Base-by-base conservation (phyloP, 2,329 filamentous ascomycete species). In the Aspergillus floridensis region DNA sequence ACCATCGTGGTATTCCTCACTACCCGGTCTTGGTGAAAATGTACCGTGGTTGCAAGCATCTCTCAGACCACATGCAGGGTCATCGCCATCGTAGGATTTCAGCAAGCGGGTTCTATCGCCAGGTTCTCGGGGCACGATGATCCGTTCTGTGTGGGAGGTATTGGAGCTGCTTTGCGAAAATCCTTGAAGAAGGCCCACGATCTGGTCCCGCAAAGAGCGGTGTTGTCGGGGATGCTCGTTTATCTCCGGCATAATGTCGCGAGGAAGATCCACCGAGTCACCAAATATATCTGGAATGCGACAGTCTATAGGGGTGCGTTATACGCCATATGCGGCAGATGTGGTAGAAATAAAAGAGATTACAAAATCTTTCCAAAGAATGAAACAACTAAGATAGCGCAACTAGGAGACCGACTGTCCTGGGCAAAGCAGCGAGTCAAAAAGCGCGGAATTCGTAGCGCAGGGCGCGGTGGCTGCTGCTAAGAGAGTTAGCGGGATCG, bases 11-110 rank as follows among this genome's bases (percentile, higher is more conserved):
- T 59, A 49, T n/a, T 76, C 77, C 0, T 88, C 83, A 49, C 82
- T 85, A 53, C 77, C 77, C 0, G 88, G 83, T 41, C 86, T 80
- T 1, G 90, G 88, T 48, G 90, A 92, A 70, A 93, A 91, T 16
- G 89, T 90, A 66, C 90, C 91, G 76, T 95, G 89, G 67, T 84
- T 82, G 78, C 88, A 91, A 44, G 74, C 71, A 29, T 59, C 58
- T 26, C 72, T 75, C 51, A 76, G 68, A 51, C 77, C 77, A 51
- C 76, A 79, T 8, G 70, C 63, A 38, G 74, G 73, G 16, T 72
- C 66, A 24, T 62, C 67, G 41, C 70, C 71, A 49, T 76, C 62
- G 62, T 79, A 78, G 5, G 74, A 76, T 32, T 76, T 71, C 44
- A 80, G 63, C 26, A 80, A 66, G 29, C 72, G 69, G 24, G 75